Base-by-base conservation (phyloP, 1,139 yeast species). In the Yamadazyma dushanensis region DNA sequence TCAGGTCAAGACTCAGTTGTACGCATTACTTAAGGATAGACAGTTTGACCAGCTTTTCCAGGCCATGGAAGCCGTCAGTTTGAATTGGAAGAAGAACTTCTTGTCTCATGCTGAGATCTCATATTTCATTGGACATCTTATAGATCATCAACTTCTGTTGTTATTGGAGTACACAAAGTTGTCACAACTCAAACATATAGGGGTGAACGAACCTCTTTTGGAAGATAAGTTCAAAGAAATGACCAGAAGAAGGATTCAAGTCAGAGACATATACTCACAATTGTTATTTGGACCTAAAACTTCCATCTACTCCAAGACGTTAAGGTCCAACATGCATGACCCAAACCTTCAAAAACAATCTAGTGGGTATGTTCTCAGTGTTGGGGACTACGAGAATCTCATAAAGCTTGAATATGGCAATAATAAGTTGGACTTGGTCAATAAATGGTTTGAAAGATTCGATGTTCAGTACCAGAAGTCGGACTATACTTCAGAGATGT, bases 381-480 rank as follows among this genome's bases (percentile, higher is more conserved):
- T 54, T 1, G 41, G 43, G 3, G 76, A 70, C 48, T 69, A 59
- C 44, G 74, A 70, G 44, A 69, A 65, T 46, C 52, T 70, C 39
- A 59, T 69, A 24, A 25, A 33, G 29, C 49, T 70, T 32, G 76
- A 70, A 44, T 49, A 62, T 34, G 46, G 50, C 37, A 65, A 63
- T 45, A 49, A 45, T 23, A 70, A 69, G 43, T 43, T 60, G 21
- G 75, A 70, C 46, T 54, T 68, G 44, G 73, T 70, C 1, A 54
- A 65, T 3, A 58, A 57, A 37, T 69, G 75, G 75, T 61, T 66
- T 41, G 57, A 53, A 29, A 47, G 59, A 29, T 61, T 68, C 36
- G 64, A 63, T 31, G 37, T 41, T 13, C 57, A 59, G 33, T 54
- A 37, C 37, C 45, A 47, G 0, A 33, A 45, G n/a, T 43, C 51